Evolutionary conservation across 805 yeast genomes (phyloP).

Genomic region (Danielia oregonensis): DNA sequence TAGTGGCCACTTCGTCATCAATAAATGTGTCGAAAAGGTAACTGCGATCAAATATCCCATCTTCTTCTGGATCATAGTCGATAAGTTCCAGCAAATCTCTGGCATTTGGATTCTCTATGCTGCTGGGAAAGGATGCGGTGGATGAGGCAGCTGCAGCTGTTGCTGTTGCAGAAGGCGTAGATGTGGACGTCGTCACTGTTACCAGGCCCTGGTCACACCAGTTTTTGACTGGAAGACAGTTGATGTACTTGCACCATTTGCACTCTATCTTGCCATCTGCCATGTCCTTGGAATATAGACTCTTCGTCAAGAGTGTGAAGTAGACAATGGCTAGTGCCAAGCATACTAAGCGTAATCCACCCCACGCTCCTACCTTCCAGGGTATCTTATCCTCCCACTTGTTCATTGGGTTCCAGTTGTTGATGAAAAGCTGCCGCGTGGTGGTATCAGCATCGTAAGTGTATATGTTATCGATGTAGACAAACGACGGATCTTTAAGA

Average conservation of each 20-base stretch:
- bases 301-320: slow-evolving; percentile 46
- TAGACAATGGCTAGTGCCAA: slow-evolving; percentile 46
- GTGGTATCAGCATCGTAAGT: slow-evolving; percentile 28
- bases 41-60: not conserved
- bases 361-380: slow-evolving; percentile 48
- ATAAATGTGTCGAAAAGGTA: not conserved
- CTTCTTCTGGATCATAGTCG: not conserved
- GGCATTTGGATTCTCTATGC: slow-evolving; percentile 2
- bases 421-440: slow-evolving; percentile 28
- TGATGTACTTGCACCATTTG: slow-evolving; percentile 70
- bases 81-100: not conserved
- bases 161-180: slow-evolving; percentile 6
- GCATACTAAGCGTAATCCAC: slow-evolving; percentile 41
- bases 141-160: slow-evolving; percentile 2
- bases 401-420: slow-evolving; percentile 39
- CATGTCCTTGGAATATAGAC: slow-evolving; percentile 36
- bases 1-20: not conserved
- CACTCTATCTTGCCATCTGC: slow-evolving; percentile 48
- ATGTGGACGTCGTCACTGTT: slow-evolving; percentile 16
- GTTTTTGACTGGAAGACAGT: slow-evolving; percentile 64
- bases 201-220: slow-evolving; percentile 60
- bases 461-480: slow-evolving; percentile 37
- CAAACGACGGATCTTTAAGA: slow-evolving; percentile 54
- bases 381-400: slow-evolving; percentile 32
- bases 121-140: not conserved